phyloP scores from a whole-genome alignment of 345 rosid species.

The Angophora floribunda region DNA sequence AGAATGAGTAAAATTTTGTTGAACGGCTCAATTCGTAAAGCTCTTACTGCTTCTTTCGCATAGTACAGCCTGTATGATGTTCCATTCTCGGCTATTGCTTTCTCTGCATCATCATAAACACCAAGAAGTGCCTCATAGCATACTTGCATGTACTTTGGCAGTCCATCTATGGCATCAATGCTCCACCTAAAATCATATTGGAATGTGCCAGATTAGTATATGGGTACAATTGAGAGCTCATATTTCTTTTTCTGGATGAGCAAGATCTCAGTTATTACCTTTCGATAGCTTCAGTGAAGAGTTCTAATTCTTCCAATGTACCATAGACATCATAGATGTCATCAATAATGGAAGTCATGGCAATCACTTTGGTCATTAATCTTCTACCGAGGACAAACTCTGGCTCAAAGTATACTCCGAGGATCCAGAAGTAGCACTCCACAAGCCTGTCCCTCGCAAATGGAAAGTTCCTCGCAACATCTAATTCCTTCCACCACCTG shows the following conservation, averaged over 20 bases:
- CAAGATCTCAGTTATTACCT: not conserved
- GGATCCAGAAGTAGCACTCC: slow-evolving; percentile 5
- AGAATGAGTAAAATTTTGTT: not conserved
- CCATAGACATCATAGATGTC: slow-evolving; percentile 17
- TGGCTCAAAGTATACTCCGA: slow-evolving; percentile 9
- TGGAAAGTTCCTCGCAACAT: not conserved
- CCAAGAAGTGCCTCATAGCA: slow-evolving; percentile 13
- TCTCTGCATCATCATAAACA: slow-evolving; percentile 13
- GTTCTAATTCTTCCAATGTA: slow-evolving; percentile 6
- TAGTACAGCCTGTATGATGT: slow-evolving; percentile 2
- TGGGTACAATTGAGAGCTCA: not conserved
- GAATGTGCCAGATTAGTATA: not conserved
- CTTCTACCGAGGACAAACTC: not conserved
- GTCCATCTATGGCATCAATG: not conserved
- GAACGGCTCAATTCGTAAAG: not conserved
- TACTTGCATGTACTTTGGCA: slow-evolving; percentile 27
- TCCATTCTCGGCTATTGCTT: slow-evolving; percentile 1
- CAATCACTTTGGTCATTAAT: not conserved
- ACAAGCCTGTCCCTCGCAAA: slow-evolving; percentile 11
- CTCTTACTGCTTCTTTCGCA: slow-evolving; percentile 16
- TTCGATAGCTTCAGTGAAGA: not conserved
- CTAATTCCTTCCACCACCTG: slow-evolving; percentile 17
- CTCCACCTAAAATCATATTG: slow-evolving; percentile 13
- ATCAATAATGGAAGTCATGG: slow-evolving; percentile 7
- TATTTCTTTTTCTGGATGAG: not conserved